Base-by-base conservation (phyloP, 768 basidiomycete species). In the Boletus rubropictus region DNA sequence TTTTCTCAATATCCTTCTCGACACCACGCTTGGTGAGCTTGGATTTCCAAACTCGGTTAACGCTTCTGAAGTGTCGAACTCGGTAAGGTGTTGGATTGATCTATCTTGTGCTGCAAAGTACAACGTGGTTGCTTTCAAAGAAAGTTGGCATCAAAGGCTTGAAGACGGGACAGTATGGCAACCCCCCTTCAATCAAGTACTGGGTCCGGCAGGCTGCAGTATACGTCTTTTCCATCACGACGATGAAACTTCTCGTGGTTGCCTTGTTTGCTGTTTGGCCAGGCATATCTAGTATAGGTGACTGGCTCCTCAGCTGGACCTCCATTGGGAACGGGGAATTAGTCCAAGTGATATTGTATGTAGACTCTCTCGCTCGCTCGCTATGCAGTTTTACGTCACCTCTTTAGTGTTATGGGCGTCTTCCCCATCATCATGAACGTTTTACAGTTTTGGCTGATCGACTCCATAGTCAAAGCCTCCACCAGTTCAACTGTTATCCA, bases 191-290 rank as follows among this genome's bases (percentile, higher is more conserved):
- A 1, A 51, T 84, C 53, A 69, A 67, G 18, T 86, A 73, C 65
- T 95, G 88, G 89, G 62, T 69, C 21, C 80, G 84, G 38, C 89
- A 91, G 62, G 78, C 89, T 17, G 76, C 82, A 6, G 78, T 94
- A 24, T 98, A 98, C 61, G 77, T 97, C 42, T 66, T 84, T 10
- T 76, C 89, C 5, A 72, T 98, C 21, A 79, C 83, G 2, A 72
- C 81, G 14, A 97, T 97, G 95, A 97, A 98, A 64, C 65, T 90
- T n/a, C 67, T 89, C 34, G 89, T 98, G n/a, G 71, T 96, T 24
- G 72, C 71, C 3, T 66, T 96, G 9, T 81, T 96, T 45, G 75
- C 80, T 20, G 59, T 82, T 2, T 80, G 88, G 58, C 85, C 87
- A 17, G 76, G 74, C 2, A 71, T 96, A 37, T 82, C 87, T 53